Evolutionary conservation across 495 filamentous ascomycete species (phyloP).

Genomic region (Astrothelium subdiscretum): DNA sequence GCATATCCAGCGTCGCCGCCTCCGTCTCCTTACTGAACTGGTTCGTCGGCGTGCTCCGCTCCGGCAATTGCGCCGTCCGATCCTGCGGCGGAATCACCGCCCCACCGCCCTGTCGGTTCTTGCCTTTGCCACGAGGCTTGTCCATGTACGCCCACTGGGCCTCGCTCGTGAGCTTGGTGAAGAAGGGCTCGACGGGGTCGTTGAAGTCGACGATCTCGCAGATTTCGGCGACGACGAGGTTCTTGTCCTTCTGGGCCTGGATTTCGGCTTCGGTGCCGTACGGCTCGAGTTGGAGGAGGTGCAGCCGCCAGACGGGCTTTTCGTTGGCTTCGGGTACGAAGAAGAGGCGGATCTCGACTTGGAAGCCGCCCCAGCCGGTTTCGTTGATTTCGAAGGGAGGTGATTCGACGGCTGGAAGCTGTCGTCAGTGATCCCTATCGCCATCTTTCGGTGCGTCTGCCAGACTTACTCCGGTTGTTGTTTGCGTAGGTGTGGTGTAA

Average conservation of each 20-base stretch:
- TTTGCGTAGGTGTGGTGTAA: conserved; percentile 91
- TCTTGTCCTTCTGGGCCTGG: conserved; percentile 45
- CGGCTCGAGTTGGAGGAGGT: conserved; percentile 81
- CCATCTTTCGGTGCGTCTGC: too few species aligned
- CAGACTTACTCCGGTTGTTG: conserved; percentile 58
- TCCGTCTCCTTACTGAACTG: conserved; percentile 15
- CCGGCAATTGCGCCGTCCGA: conserved; percentile 18
- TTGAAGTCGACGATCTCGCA: conserved; percentile 94
- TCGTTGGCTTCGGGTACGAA: conserved; percentile 76
- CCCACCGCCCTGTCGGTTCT: conserved; percentile 8
- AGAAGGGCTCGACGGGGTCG: conserved; percentile 85
- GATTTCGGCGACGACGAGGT: conserved; percentile 58
- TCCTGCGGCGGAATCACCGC: conserved; percentile 11
- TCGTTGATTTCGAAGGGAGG: conserved; percentile 78
- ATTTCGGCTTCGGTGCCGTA: conserved; percentile 75
- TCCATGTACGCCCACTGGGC: conserved; percentile 25
- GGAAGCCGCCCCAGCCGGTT: conserved; percentile 97
- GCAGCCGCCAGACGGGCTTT: conserved; percentile 84
- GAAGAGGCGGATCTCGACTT: conserved; percentile 84
- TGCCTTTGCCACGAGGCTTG: conserved; percentile 21
- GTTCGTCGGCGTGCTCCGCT: conserved; percentile 4
- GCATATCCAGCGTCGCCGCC: conserved; percentile 13
- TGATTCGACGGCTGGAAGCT: conserved; percentile 42
- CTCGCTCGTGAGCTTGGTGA: conserved; percentile 55
- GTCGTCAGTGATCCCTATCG: too few species aligned